These are phyloP conservation scores for Barbatosphaeria neglecta DNA, from an alignment of 495 filamentous ascomycete species.

Conservation along the genomic window DNA sequence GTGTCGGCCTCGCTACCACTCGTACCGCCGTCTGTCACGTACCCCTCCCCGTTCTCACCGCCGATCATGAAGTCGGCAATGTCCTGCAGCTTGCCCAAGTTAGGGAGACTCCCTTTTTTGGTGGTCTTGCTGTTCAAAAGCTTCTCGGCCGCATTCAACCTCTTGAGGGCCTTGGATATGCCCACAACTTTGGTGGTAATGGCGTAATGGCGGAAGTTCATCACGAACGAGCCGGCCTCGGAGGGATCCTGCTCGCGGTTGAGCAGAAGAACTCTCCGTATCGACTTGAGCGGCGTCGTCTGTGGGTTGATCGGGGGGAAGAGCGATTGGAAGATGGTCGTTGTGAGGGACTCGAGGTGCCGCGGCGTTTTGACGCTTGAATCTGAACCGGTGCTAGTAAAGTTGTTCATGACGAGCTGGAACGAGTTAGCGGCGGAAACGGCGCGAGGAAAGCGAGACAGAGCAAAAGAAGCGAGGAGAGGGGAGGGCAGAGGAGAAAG, in stretches of 20 bases:
- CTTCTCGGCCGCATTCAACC: slow-evolving; percentile 81
- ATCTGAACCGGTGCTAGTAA: slow-evolving; percentile 59
- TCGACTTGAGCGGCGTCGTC: slow-evolving; percentile 73
- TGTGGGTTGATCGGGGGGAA: slow-evolving; percentile 96
- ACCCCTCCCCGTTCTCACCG: slow-evolving; percentile 64
- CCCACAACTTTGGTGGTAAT: slow-evolving; percentile 82
- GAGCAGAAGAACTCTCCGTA: slow-evolving; percentile 77
- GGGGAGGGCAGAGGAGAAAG: neutral
- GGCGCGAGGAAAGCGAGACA: neutral
- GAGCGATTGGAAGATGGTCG: slow-evolving; percentile 88
- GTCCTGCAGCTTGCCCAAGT: slow-evolving; percentile 82
- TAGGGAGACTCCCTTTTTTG: slow-evolving; percentile 65
- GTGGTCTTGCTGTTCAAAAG: slow-evolving; percentile 43
- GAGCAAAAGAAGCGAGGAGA: slow-evolving; percentile 8
- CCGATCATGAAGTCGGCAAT: slow-evolving; percentile 91
- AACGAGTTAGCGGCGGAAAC: slow-evolving; percentile 6
- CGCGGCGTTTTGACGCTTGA: slow-evolving; percentile 55
- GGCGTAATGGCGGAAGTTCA: slow-evolving; percentile 89
- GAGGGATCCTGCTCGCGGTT: slow-evolving; percentile 57
- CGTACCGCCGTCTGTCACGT: slow-evolving; percentile 60
- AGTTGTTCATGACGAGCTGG: slow-evolving; percentile 98
- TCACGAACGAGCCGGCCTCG: slow-evolving; percentile 60
- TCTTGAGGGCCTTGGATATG: slow-evolving; percentile 67
- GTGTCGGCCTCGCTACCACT: slow-evolving; percentile 88
- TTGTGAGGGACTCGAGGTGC: slow-evolving; percentile 86